A percentile compares a stretch with the other conserved stretches of the same genome.
phyloP scores from a whole-genome alignment of 306 rosid species.

The Pyrus communis region DNA sequence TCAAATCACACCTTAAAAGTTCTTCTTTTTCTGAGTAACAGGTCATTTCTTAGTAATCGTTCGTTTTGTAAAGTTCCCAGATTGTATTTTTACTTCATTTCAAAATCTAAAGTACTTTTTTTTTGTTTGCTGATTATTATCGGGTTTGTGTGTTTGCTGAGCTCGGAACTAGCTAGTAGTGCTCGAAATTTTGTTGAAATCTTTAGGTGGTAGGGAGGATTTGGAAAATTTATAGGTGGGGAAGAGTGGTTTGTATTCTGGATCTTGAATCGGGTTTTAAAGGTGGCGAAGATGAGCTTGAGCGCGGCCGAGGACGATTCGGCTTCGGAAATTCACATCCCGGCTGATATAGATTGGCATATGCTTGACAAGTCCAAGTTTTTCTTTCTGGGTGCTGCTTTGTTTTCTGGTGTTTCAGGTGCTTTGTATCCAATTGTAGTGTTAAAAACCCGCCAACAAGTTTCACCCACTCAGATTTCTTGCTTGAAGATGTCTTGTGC shows the following conservation, averaged over 20 bases:
- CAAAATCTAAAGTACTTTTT: not conserved
- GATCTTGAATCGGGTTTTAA: not conserved
- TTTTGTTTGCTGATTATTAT: too few species aligned
- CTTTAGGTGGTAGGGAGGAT: not conserved
- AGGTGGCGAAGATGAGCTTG: constrained; percentile 81
- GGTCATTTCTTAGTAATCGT: not conserved
- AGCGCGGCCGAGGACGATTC: constrained; percentile 67
- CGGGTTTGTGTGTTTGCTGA: not conserved
- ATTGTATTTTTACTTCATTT: not conserved
- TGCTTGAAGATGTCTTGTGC: constrained; percentile 58
- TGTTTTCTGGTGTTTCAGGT: constrained; percentile 85
- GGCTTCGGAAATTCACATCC: constrained; percentile 65
- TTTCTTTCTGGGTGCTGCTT: constrained; percentile 87
- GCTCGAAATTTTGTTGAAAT: not conserved
- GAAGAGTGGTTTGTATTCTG: constrained; percentile 10
- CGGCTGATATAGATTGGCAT: constrained; percentile 91
- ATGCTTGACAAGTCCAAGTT: constrained; percentile 92
- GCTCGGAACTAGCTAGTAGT: not conserved
- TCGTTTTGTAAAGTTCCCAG: not conserved
- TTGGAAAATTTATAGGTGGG: not conserved
- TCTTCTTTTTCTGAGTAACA: not conserved
- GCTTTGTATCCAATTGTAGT: constrained; percentile 78
- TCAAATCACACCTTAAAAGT: not conserved
- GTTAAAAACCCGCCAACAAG: constrained; percentile 81
- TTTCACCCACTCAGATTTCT: constrained; percentile 49